Percentiles rank a stretch among this genome's conserved stretches.
Evolutionary conservation across 345 rosid species (phyloP).

Genomic region (Camelina laxa): DNA sequence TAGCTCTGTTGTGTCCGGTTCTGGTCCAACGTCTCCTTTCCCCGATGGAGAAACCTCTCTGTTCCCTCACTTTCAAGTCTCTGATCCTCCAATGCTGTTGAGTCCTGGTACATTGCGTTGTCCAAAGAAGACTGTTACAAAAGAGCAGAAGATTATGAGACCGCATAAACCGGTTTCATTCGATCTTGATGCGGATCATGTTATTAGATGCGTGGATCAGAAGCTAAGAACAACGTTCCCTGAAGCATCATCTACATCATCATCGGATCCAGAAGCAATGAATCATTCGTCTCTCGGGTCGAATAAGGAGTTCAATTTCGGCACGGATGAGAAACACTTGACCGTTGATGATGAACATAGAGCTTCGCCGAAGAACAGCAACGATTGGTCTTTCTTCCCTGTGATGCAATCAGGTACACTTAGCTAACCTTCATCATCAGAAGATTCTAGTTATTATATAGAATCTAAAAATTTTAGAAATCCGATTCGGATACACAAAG

Average conservation of each 20-base stretch:
- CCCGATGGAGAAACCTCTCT: constrained; percentile 64
- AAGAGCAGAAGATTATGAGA: constrained; percentile 41
- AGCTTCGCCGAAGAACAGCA: constrained; percentile 42
- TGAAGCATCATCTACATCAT: constrained; percentile 41
- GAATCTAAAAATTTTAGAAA: constrained; percentile 23
- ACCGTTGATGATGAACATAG: constrained; percentile 54
- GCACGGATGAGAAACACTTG: constrained; percentile 59
- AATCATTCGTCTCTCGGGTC: constrained; percentile 60
- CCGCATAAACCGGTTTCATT: constrained; percentile 59
- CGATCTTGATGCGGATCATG: constrained; percentile 60
- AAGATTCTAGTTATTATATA: neutral
- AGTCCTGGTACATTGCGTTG: constrained; percentile 60
- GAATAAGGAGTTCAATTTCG: constrained; percentile 72
- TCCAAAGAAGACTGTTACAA: constrained; percentile 62
- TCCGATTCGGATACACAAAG: constrained; percentile 19
- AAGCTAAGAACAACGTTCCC: constrained; percentile 52
- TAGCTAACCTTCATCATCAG: constrained; percentile 47
- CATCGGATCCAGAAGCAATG: constrained; percentile 36
- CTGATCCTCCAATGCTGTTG: constrained; percentile 71
- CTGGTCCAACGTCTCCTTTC: constrained; percentile 93
- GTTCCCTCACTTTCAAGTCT: constrained; percentile 63
- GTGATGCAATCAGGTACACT: constrained; percentile 65
- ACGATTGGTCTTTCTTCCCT: constrained; percentile 82
- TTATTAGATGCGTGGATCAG: constrained; percentile 51
- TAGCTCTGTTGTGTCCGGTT: constrained; percentile 83